A percentile compares a stretch with the other conserved stretches of the same genome.
Conservation (phyloP, 176 grass and related monocot genomes). For the Eragrostis curvula region DNA sequence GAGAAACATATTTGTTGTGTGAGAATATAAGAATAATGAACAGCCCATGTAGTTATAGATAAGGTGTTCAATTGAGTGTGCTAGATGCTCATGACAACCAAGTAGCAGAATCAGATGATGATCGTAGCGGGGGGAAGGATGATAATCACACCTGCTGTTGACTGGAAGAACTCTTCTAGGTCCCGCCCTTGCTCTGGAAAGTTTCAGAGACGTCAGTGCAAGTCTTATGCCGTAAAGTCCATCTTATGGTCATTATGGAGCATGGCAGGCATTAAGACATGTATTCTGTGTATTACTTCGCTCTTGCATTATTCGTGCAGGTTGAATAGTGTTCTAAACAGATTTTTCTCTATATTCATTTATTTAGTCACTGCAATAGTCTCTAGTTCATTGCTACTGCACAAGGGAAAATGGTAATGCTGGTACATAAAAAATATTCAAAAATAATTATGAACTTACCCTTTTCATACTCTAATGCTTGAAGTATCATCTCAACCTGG, state of each 20-base stretch:
- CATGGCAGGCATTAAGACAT: not conserved
- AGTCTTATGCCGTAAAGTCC: slow-evolving; percentile 7
- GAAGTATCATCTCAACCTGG: slow-evolving; percentile 99
- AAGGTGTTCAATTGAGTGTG: not conserved
- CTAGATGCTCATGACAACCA: slow-evolving; percentile 5
- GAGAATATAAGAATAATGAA: not conserved
- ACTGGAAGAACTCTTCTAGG: slow-evolving; percentile 88
- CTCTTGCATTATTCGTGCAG: not conserved
- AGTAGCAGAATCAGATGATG: slow-evolving; percentile 2
- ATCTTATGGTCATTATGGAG: not conserved
- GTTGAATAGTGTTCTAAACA: not conserved
- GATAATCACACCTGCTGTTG: slow-evolving; percentile 64
- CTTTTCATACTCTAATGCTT: slow-evolving; percentile 92
- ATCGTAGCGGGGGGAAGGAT: not conserved
- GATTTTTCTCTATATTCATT: not conserved
- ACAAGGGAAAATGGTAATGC: slow-evolving; percentile 10
- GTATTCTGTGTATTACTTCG: not conserved
- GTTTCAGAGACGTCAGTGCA: not conserved
- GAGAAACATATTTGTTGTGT: not conserved
- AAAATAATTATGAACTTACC: slow-evolving; percentile 49
- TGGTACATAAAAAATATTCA: not conserved
- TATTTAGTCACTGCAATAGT: not conserved
- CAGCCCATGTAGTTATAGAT: not conserved
- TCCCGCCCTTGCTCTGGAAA: slow-evolving; percentile 76
- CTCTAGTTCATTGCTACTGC: slow-evolving; percentile 2